A percentile compares a stretch with the other conserved stretches of the same genome.
Evolutionary conservation across 73 alveolate species (phyloP).

Genomic region (Paraurostyla sp.): DNA sequence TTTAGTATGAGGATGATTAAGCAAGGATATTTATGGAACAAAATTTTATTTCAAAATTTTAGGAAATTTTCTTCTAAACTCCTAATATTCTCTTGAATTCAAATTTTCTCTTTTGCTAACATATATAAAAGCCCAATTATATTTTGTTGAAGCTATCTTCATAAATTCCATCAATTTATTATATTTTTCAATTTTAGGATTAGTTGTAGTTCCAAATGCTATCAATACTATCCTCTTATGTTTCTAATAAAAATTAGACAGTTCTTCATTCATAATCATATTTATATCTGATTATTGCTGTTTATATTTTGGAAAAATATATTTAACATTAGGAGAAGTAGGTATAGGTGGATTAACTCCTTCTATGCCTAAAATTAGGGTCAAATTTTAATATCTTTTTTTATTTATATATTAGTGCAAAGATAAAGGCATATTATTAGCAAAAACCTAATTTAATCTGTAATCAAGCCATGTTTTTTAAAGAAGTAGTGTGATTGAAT

Average conservation of each 20-base stretch:
- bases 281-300: neutral
- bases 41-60: neutral
- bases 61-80: neutral
- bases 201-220: neutral
- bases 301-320: neutral
- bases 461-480: conserved; percentile 1
- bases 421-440: neutral
- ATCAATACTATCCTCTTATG: neutral
- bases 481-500: neutral
- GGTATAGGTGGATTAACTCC: conserved; percentile 22
- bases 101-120: neutral
- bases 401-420: neutral
- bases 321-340: neutral
- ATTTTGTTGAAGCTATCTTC: neutral
- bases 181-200: neutral
- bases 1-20: conserved; percentile 6
- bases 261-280: neutral
- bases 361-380: neutral
- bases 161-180: neutral
- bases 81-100: neutral
- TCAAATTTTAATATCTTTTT: neutral
- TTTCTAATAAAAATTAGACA: neutral
- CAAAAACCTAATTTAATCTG: neutral
- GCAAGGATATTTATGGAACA: neutral
- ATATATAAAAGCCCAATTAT: neutral